These are phyloP conservation scores for Mediolabrus comicus DNA, from an alignment of 108 stramenopile species.

Conservation along the genomic window DNA sequence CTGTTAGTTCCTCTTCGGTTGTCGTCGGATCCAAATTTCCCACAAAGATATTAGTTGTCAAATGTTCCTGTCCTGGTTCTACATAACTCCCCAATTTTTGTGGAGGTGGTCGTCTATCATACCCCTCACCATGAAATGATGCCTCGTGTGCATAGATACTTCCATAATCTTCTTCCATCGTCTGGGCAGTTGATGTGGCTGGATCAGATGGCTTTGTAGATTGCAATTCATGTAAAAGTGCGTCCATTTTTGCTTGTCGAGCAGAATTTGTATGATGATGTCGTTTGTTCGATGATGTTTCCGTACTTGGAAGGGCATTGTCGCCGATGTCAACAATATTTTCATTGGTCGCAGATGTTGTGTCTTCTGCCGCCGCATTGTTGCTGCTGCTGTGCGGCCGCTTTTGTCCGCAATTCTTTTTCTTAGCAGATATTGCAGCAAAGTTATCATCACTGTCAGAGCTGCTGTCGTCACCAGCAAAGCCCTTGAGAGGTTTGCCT, in stretches of 20 bases:
- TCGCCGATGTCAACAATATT: background rate
- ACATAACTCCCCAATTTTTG: slow-evolving; percentile 76
- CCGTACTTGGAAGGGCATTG: background rate
- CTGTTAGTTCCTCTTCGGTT: slow-evolving; percentile 84
- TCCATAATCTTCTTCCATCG: slow-evolving; percentile 18
- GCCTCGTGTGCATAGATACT: slow-evolving; percentile 13
- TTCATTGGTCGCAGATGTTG: background rate
- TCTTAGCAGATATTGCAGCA: slow-evolving; percentile 22
- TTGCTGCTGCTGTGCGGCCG: background rate
- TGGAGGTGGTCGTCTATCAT: slow-evolving; percentile 36
- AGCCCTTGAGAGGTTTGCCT: slow-evolving; percentile 28
- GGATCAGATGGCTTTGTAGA: slow-evolving; percentile 47
- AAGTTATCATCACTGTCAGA: slow-evolving; percentile 39
- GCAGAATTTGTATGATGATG: slow-evolving; percentile 42
- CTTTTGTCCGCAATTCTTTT: slow-evolving; percentile 11
- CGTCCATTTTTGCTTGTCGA: slow-evolving; percentile 81
- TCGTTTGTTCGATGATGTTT: slow-evolving; percentile 35
- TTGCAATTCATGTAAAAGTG: slow-evolving; percentile 68
- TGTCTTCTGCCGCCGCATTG: background rate
- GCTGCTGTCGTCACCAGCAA: slow-evolving; percentile 14
- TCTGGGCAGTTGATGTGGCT: background rate
- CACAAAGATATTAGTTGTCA: slow-evolving; percentile 86
- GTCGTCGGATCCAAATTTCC: slow-evolving; percentile 84
- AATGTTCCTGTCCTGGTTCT: slow-evolving; percentile 69
- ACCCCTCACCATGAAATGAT: slow-evolving; percentile 4